These are phyloP conservation scores for Aspergillus latus DNA, from an alignment of 2,329 filamentous ascomycete species.

Conservation along the genomic window DNA sequence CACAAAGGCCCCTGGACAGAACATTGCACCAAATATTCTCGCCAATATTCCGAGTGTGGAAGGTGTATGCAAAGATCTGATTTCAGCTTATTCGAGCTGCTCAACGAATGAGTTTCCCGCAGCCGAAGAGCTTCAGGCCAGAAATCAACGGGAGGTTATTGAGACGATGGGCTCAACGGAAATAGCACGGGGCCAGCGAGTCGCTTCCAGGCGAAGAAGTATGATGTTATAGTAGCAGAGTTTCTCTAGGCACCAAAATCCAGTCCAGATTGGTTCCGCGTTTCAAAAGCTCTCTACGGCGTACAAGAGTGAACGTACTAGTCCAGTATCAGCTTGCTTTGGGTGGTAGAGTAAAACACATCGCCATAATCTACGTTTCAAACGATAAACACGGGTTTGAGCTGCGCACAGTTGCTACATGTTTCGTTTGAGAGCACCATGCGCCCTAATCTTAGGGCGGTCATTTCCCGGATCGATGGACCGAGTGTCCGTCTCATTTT, in stretches of 20 bases:
- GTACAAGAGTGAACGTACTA: too few species aligned
- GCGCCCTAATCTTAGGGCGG: too few species aligned
- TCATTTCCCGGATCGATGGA: too few species aligned
- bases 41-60: background rate
- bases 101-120: background rate
- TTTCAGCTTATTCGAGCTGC: background rate
- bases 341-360: too few species aligned
- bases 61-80: background rate
- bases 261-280: background rate
- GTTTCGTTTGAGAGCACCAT: too few species aligned
- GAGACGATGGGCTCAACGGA: conserved; percentile 18
- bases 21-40: conserved; percentile 5
- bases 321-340: too few species aligned
- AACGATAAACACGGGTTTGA: too few species aligned
- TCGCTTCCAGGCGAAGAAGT: conserved; percentile 38
- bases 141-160: conserved; percentile 10
- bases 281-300: background rate
- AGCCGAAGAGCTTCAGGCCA: conserved; percentile 2
- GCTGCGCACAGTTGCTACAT: too few species aligned
- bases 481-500: too few species aligned
- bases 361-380: too few species aligned
- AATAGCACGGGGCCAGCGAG: conserved; percentile 32
- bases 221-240: conserved; percentile 38
- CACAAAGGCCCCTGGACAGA: conserved; percentile 19
- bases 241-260: background rate